Evolutionary conservation across 495 filamentous ascomycete genomes (phyloP).

Genomic region (Xylaria venustula): DNA sequence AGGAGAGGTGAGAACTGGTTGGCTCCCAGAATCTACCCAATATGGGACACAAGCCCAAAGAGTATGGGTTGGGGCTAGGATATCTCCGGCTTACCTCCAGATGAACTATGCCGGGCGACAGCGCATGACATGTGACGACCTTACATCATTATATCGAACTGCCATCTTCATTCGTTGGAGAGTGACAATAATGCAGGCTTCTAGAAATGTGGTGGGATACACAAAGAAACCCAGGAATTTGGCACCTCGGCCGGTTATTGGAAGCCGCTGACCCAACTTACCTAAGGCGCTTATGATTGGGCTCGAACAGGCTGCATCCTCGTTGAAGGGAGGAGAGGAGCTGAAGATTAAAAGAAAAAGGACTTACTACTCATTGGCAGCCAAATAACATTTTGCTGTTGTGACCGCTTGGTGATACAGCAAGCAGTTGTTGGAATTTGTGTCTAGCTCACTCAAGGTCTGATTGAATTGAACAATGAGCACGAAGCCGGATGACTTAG

Average conservation of each 20-base stretch:
- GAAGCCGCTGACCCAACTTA: slow-evolving; percentile 5
- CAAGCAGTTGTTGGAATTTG: not conserved
- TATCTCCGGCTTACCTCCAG: slow-evolving; percentile 15
- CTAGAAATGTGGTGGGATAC: slow-evolving; percentile 29
- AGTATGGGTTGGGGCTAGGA: not conserved
- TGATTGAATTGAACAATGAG: too few relatives aligned
- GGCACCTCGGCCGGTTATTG: slow-evolving; percentile 19
- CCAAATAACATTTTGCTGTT: slow-evolving; percentile 16
- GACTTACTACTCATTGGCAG: slow-evolving; percentile 13
- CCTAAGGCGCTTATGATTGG: slow-evolving; percentile 24
- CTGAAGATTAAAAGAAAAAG: slow-evolving; percentile 10
- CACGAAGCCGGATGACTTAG: too few relatives aligned
- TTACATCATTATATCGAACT: not conserved
- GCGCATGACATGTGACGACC: slow-evolving; percentile 17
- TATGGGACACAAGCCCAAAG: not conserved
- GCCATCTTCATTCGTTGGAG: slow-evolving; percentile 9
- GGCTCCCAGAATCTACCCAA: not conserved
- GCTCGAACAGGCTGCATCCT: slow-evolving; percentile 18
- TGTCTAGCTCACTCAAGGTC: too few relatives aligned
- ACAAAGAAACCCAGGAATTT: slow-evolving; percentile 23
- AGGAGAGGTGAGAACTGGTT: not conserved
- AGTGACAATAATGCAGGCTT: slow-evolving; percentile 17
- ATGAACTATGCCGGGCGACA: not conserved
- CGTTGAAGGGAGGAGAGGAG: slow-evolving; percentile 9
- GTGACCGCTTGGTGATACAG: slow-evolving; percentile 9